phyloP scores from a whole-genome alignment of 176 grass and related monocot species.

The Phyllostachys edulis region DNA sequence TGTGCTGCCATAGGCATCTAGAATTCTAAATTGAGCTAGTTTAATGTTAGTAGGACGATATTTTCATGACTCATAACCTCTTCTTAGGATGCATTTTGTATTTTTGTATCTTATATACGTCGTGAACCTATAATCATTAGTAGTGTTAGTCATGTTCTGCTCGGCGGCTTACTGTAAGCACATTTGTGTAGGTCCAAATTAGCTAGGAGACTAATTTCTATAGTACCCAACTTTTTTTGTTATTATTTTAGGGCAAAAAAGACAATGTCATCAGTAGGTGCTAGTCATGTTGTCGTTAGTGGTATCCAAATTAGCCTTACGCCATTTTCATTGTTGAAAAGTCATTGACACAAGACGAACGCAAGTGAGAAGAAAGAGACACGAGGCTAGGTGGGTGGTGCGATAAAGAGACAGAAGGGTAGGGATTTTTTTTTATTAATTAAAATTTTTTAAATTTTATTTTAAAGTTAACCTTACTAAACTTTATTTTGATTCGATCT shows the following conservation, averaged over 20 bases:
- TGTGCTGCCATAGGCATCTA: not conserved
- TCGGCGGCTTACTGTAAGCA: not conserved
- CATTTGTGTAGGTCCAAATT: slow-evolving; percentile 10
- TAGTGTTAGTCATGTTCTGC: not conserved
- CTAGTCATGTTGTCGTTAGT: not conserved
- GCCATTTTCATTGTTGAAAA: not conserved
- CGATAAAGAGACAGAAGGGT: too few species aligned
- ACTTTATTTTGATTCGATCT: too few species aligned
- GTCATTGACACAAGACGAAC: not conserved
- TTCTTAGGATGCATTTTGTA: not conserved
- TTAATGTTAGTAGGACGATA: not conserved
- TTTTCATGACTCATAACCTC: not conserved
- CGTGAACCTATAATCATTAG: too few species aligned
- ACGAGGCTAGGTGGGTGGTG: too few species aligned
- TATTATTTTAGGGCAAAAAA: not conserved
- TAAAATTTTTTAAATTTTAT: too few species aligned
- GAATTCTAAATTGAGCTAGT: not conserved
- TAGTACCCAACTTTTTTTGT: not conserved
- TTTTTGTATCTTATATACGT: not conserved
- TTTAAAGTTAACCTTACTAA: too few species aligned
- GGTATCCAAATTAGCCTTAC: not conserved
- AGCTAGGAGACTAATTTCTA: not conserved
- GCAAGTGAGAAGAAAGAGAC: not conserved
- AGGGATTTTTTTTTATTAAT: too few species aligned
- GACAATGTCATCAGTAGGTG: not conserved